Percentiles rank a stretch among this genome's conserved stretches.
Evolutionary conservation across 768 basidiomycete genomes (phyloP).

Genomic region (Lyophyllum atratum): DNA sequence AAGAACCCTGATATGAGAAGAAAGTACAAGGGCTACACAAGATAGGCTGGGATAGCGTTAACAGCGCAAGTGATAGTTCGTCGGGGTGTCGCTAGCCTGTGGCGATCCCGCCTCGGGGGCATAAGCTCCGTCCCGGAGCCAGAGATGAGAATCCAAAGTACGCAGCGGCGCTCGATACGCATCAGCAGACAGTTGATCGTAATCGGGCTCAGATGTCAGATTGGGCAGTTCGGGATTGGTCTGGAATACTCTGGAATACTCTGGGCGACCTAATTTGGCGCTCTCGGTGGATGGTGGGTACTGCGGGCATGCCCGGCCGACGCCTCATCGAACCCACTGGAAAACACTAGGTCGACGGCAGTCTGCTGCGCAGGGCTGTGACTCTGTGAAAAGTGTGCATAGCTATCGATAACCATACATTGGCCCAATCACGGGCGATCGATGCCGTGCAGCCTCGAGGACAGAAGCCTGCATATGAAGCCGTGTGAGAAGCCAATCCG

Average conservation of each 20-base stretch:
- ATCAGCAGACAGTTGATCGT: background rate
- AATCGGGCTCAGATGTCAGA: background rate
- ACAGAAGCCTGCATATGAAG: background rate
- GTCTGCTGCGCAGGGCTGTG: background rate
- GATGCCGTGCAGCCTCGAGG: slow-evolving; percentile 11
- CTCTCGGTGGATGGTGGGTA: background rate
- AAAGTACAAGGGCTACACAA: background rate
- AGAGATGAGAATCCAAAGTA: background rate
- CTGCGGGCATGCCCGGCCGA: background rate
- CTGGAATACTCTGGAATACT: slow-evolving; percentile 1
- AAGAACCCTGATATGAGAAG: background rate
- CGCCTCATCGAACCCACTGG: background rate
- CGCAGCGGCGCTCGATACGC: background rate
- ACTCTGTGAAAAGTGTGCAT: slow-evolving; percentile 1
- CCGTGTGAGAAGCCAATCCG: slow-evolving; percentile 8
- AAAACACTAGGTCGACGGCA: background rate
- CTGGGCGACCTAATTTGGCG: background rate
- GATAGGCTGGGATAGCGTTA: no score
- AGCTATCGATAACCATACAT: background rate
- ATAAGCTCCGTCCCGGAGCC: slow-evolving; percentile 2
- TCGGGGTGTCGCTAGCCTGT: slow-evolving; percentile 3
- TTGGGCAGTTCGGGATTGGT: background rate
- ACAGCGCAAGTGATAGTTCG: background rate
- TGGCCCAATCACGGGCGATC: background rate
- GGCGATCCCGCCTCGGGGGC: slow-evolving; percentile 12